Conservation (phyloP, 179 eudicot species). For the Nepenthes alata region DNA sequence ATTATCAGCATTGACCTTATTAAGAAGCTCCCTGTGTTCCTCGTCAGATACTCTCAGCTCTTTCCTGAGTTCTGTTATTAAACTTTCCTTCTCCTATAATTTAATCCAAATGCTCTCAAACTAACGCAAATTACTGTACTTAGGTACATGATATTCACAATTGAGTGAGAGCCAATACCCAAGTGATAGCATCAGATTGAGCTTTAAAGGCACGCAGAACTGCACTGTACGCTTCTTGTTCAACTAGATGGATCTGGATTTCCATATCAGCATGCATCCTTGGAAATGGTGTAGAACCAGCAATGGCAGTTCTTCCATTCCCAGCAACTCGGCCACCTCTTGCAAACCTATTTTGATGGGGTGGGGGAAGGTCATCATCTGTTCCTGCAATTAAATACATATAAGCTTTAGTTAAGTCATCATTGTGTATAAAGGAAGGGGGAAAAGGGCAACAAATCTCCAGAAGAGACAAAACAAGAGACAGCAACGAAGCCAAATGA, state of each 20-base stretch:
- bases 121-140: slow-evolving; percentile 5
- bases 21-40: slow-evolving; percentile 58
- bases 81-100: slow-evolving; percentile 73
- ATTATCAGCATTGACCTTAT: slow-evolving; percentile 53
- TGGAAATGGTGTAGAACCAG: slow-evolving; percentile 36
- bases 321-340: slow-evolving; percentile 52
- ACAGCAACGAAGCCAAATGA: too few species aligned
- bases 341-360: slow-evolving; percentile 60
- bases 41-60: slow-evolving; percentile 81
- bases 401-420: not conserved
- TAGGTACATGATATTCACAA: slow-evolving; percentile 5
- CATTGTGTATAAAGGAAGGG: not conserved
- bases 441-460: too few species aligned
- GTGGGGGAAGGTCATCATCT: slow-evolving; percentile 80
- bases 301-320: slow-evolving; percentile 47
- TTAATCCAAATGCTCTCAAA: slow-evolving; percentile 9
- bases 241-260: slow-evolving; percentile 63
- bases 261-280: slow-evolving; percentile 63
- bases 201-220: slow-evolving; percentile 89
- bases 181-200: slow-evolving; percentile 80
- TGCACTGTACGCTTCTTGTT: slow-evolving; percentile 80
- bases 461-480: too few species aligned
- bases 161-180: slow-evolving; percentile 37
- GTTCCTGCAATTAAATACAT: slow-evolving; percentile 34
- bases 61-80: slow-evolving; percentile 79